Evolutionary conservation across 192 early-diverging fungal species (phyloP), one percentile per base, ranked within the genome.

Genomic region (Funneliformis mosseae): DNA sequence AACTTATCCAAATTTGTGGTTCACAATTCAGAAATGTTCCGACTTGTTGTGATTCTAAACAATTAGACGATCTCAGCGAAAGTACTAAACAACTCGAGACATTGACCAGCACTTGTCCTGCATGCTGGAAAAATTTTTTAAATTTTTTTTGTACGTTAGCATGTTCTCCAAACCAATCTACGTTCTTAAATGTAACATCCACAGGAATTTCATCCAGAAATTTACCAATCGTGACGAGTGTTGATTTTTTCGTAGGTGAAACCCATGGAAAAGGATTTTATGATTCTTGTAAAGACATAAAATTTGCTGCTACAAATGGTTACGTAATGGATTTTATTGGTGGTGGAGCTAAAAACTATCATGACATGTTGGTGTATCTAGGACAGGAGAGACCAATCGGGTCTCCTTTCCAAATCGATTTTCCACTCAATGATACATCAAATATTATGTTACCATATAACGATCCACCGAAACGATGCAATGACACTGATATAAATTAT

Each of bases 281-380:
- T 71, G 83, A 90, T 61, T 89, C 88, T 59, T 92, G 91, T 81
- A 91, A 92, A 74, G 90, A 92, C 45, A 89, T 92, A 79, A 92
- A 92, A 76, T 92, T 92, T 81, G 87, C 88, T 1, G 83, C 90
- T 4, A 89, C 87, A 39, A 92, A 92, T 86, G 87, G 91, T 4
- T 92, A 84, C 71, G 90, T 85, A 21, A 92, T 92, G 90, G 91
- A 92, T 48, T 83, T 92, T 28, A 89, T 92, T 73, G 91, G 90
- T 12, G 90, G 90, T 39, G 91, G 91, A 21, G 91, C 91, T 5
- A 83, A 84, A 42, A 88, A 88, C 38, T 90, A 87, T 82, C 83
- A 83, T 12, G 88, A 87, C 4, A 87, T 92, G 86, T 80, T 91
- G 6, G 72, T 73, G 1, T 91, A 84, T 70, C 85, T 92, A 87